A percentile compares a stretch with the other conserved stretches of the same genome.
phyloP scores from a whole-genome alignment of 768 basidiomycete species.

The Leccinum subgranulosum region DNA sequence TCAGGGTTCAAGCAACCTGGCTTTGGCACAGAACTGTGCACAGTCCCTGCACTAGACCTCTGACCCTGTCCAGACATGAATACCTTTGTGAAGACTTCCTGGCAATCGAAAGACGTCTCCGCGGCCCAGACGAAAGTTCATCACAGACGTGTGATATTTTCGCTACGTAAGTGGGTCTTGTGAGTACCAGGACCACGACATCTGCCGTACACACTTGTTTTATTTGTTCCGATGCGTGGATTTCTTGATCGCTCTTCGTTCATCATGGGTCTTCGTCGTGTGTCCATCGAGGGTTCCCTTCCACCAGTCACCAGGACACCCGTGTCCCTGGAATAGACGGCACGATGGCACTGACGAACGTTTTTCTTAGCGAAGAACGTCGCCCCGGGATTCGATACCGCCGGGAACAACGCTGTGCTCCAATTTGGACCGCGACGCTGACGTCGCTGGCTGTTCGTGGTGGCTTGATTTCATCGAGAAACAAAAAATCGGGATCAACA shows the following conservation, averaged over 20 bases:
- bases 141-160: not conserved
- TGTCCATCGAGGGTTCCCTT: not conserved
- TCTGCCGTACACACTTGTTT: not conserved
- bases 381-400: not conserved
- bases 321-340: not conserved
- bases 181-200: not conserved
- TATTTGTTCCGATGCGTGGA: not conserved
- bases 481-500: not conserved
- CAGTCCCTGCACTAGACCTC: not conserved
- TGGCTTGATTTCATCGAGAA: not conserved
- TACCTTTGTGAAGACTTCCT: slow-evolving; percentile 2
- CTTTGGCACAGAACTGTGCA: not conserved
- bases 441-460: not conserved
- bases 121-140: not conserved
- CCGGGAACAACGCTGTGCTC: not conserved
- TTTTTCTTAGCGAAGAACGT: not conserved
- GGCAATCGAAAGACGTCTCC: slow-evolving; percentile 5
- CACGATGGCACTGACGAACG: not conserved
- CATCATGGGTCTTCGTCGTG: not conserved
- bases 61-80: not conserved
- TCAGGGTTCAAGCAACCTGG: not conserved
- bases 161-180: not conserved
- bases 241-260: not conserved
- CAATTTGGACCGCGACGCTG: not conserved
- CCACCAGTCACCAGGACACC: not conserved